Percentiles rank a stretch among this genome's conserved stretches.
These are phyloP conservation scores for Tephrocybe sp. DNA, from an alignment of 768 basidiomycete genomes.

Conservation along the genomic window DNA sequence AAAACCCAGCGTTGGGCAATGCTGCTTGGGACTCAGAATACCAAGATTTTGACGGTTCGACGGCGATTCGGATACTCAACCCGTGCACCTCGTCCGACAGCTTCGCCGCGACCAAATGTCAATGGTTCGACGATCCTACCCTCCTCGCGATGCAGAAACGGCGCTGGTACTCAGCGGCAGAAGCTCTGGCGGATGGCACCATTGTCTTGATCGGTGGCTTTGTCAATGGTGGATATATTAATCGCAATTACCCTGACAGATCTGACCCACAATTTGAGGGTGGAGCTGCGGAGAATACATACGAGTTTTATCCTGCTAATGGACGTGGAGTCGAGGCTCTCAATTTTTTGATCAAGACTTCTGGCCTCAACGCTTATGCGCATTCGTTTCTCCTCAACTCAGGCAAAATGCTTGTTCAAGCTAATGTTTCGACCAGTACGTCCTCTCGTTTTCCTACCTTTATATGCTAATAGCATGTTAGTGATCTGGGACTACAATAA, in stretches of 20 bases:
- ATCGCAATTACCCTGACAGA: constrained; percentile 66
- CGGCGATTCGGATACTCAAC: constrained; percentile 77
- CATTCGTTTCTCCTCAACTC: constrained; percentile 74
- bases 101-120: constrained; percentile 50
- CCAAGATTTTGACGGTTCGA: constrained; percentile 78
- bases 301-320: constrained; percentile 77
- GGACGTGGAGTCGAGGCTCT: constrained; percentile 47
- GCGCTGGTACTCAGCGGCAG: constrained; percentile 80
- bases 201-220: constrained; percentile 82
- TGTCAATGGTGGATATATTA: constrained; percentile 75
- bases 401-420: constrained; percentile 78
- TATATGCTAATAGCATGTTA: constrained; percentile 11
- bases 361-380: constrained; percentile 77
- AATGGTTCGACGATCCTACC: constrained; percentile 70
- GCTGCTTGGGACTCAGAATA: constrained; percentile 65
- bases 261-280: constrained; percentile 65
- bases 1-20: constrained; percentile 43
- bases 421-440: constrained; percentile 75
- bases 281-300: constrained; percentile 77
- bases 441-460: constrained; percentile 11
- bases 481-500: constrained; percentile 51
- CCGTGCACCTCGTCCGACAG: constrained; percentile 59
- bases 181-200: constrained; percentile 72
- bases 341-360: constrained; percentile 74
- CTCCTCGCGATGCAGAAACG: constrained; percentile 62